Percentiles rank a stretch among this genome's conserved stretches.
Conservation (phyloP, 2,329 filamentous ascomycete genomes). For the Beauveria bassiana region DNA sequence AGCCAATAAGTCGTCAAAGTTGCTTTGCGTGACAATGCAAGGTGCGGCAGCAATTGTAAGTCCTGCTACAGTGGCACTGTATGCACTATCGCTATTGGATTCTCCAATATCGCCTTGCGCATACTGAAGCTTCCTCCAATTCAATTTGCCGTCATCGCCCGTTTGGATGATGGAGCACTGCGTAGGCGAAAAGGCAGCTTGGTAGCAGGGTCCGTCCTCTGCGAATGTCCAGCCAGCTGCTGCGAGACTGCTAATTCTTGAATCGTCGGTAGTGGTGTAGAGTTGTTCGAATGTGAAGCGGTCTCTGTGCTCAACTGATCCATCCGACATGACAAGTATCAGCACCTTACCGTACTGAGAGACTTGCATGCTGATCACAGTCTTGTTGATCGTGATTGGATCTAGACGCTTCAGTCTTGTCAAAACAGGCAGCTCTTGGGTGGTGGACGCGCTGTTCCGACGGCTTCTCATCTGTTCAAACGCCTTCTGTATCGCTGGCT, state of each 20-base stretch:
- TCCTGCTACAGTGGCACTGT: slow-evolving; percentile 52
- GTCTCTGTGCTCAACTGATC: slow-evolving; percentile 73
- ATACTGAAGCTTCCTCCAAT: slow-evolving; percentile 50
- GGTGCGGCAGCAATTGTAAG: slow-evolving; percentile 47
- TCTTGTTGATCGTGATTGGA: slow-evolving; percentile 62
- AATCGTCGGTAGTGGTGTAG: slow-evolving; percentile 54
- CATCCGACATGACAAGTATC: slow-evolving; percentile 69
- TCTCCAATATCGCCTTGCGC: slow-evolving; percentile 39
- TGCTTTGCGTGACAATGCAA: slow-evolving; percentile 36
- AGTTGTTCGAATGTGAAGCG: slow-evolving; percentile 64
- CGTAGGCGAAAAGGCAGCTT: slow-evolving; percentile 54
- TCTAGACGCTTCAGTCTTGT: slow-evolving; percentile 54
- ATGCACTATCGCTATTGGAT: slow-evolving; percentile 43
- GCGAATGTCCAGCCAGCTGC: slow-evolving; percentile 73
- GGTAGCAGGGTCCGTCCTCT: slow-evolving; percentile 55
- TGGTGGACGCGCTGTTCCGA: slow-evolving; percentile 41
- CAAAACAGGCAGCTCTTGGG: slow-evolving; percentile 21
- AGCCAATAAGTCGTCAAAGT: slow-evolving; percentile 66
- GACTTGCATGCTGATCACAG: slow-evolving; percentile 59
- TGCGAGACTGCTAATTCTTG: slow-evolving; percentile 59
- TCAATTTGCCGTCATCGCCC: slow-evolving; percentile 49
- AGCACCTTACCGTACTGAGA: slow-evolving; percentile 65
- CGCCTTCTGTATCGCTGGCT: slow-evolving; percentile 61
- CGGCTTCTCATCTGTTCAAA: slow-evolving; percentile 67
- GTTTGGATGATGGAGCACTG: slow-evolving; percentile 51